These are phyloP conservation scores for Salix viminalis DNA, from an alignment of 345 rosid genomes.

Conservation along the genomic window DNA sequence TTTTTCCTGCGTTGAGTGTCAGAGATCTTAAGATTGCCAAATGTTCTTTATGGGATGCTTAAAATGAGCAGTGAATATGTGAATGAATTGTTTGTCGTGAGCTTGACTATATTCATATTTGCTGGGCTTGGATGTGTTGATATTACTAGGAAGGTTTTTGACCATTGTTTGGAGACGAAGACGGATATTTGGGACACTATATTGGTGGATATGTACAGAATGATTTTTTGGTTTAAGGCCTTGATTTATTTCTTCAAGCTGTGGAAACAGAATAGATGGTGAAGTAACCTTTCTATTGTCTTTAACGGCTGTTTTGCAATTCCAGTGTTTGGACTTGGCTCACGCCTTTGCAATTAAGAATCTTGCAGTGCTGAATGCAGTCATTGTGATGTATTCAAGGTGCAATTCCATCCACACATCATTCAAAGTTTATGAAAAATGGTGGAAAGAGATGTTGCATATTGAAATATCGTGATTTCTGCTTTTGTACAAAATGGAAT, in stretches of 20 bases:
- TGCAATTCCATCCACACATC: slow-evolving; percentile 59
- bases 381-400: slow-evolving; percentile 79
- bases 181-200: slow-evolving; percentile 85
- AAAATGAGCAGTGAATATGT: slow-evolving; percentile 58
- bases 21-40: slow-evolving; percentile 43
- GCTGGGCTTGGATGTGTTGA: slow-evolving; percentile 65
- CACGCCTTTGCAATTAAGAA: slow-evolving; percentile 63
- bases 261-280: slow-evolving; percentile 38
- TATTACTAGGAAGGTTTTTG: slow-evolving; percentile 58
- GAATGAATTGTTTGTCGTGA: slow-evolving; percentile 63
- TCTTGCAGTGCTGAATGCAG: slow-evolving; percentile 41
- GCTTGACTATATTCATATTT: slow-evolving; percentile 63
- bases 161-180: slow-evolving; percentile 51
- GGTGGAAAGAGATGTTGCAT: slow-evolving; percentile 66
- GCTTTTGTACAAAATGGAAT: slow-evolving; percentile 77
- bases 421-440: slow-evolving; percentile 59
- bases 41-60: slow-evolving; percentile 57
- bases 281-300: slow-evolving; percentile 63
- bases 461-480: slow-evolving; percentile 87
- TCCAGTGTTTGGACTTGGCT: slow-evolving; percentile 55
- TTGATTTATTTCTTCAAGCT: slow-evolving; percentile 58
- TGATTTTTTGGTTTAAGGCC: slow-evolving; percentile 37
- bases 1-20: slow-evolving; percentile 59
- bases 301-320: slow-evolving; percentile 59
- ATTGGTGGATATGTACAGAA: slow-evolving; percentile 66